A percentile compares a stretch with the other conserved stretches of the same genome.
phyloP scores from a whole-genome alignment of 2,329 filamentous ascomycete species.

The Rutstroemia sp. region DNA sequence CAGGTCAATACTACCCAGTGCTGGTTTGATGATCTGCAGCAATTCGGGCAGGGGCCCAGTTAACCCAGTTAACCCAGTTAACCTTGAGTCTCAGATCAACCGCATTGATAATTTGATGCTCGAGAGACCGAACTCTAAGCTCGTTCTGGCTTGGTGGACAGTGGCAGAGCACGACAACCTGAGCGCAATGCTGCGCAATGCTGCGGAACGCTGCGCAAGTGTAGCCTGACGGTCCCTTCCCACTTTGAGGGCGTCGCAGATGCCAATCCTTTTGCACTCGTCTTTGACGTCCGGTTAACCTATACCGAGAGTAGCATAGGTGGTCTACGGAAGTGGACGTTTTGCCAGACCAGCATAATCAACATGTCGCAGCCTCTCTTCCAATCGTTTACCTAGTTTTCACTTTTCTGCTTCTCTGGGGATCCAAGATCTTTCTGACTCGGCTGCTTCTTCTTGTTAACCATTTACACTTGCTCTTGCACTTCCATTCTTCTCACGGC shows the following conservation, averaged over 20 bases:
- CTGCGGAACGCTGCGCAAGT: neutral
- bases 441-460: slow-evolving; percentile 12
- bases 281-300: neutral
- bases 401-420: slow-evolving; percentile 4
- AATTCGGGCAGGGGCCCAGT: neutral
- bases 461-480: slow-evolving; percentile 14
- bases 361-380: slow-evolving; percentile 9
- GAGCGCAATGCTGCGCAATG: neutral
- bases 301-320: slow-evolving; percentile 4
- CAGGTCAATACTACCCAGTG: neutral
- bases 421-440: slow-evolving; percentile 14
- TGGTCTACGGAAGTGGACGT: neutral
- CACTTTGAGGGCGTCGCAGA: neutral
- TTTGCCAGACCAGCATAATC: slow-evolving; percentile 4
- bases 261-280: neutral
- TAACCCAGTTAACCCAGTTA: neutral
- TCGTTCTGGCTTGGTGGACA: neutral
- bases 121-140: neutral
- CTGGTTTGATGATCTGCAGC: neutral
- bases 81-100: slow-evolving; percentile 4
- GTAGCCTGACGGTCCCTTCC: neutral
- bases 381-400: slow-evolving; percentile 7
- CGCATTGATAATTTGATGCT: slow-evolving; percentile 7
- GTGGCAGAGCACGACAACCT: neutral
- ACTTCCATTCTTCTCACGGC: slow-evolving; percentile 25